Conservation (phyloP, 805 yeast species). For the Wickerhamomyces silvicola region DNA sequence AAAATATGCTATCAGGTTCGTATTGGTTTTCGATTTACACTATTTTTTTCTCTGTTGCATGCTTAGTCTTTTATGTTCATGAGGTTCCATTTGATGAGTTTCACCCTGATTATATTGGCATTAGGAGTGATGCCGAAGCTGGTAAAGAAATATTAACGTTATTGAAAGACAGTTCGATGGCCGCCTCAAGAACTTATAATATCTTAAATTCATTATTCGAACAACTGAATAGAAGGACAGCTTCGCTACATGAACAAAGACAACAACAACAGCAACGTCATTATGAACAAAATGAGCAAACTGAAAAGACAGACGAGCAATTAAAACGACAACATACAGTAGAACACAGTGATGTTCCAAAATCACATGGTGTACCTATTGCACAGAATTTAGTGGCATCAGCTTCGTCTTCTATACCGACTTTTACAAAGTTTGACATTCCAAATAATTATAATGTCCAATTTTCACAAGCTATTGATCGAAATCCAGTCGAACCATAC, state of each 20-base stretch:
- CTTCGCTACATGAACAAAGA: constrained; percentile 32
- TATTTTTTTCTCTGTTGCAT: constrained; percentile 82
- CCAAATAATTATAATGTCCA: constrained; percentile 1
- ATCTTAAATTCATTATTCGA: constrained; percentile 76
- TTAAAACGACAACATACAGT: constrained; percentile 3
- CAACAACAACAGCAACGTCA: constrained; percentile 6
- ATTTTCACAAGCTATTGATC: constrained; percentile 4
- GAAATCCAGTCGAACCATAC: constrained; percentile 3
- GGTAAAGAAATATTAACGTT: constrained; percentile 71
- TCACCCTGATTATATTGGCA: constrained; percentile 48
- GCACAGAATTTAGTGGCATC: constrained; percentile 21
- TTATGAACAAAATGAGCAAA: constrained; percentile 3
- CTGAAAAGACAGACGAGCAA: constrained; percentile 3
- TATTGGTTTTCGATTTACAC: constrained; percentile 92
- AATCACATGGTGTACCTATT: constrained; percentile 16
- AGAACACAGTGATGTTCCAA: background rate
- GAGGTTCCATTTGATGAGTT: constrained; percentile 38
- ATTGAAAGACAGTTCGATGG: constrained; percentile 66
- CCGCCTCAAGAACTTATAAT: constrained; percentile 76
- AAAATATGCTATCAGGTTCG: constrained; percentile 69
- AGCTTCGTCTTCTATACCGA: constrained; percentile 1
- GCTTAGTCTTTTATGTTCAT: constrained; percentile 75
- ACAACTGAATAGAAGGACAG: constrained; percentile 68
- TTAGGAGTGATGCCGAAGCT: constrained; percentile 69
- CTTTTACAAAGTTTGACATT: constrained; percentile 2